Evolutionary conservation across 768 basidiomycete genomes (phyloP).

Genomic region (Lactarius evosmus): DNA sequence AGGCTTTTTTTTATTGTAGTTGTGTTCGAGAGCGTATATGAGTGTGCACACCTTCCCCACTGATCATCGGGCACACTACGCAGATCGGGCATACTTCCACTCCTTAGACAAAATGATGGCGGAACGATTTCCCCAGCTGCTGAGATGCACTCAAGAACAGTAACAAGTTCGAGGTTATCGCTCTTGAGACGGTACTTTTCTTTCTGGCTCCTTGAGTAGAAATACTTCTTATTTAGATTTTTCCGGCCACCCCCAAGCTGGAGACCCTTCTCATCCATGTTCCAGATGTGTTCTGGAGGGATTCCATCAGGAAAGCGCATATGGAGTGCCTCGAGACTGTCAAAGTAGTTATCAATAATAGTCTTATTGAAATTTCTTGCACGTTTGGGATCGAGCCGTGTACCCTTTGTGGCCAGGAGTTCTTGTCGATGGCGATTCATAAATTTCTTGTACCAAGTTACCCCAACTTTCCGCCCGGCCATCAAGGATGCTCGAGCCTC

Average conservation of each 20-base stretch:
- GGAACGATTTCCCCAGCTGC: not conserved
- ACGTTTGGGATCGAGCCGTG: not conserved
- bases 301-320: not conserved
- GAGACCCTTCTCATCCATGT: constrained; percentile 5
- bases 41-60: not conserved
- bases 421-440: too few species aligned
- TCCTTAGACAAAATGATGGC: not conserved
- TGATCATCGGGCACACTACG: fast-evolving
- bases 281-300: constrained; percentile 5
- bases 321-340: not conserved
- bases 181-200: not conserved
- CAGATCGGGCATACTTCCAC: not conserved
- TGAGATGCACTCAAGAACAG: not conserved
- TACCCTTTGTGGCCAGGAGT: too few species aligned
- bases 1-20: too few species aligned
- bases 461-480: too few species aligned
- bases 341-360: not conserved
- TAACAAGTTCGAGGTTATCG: not conserved
- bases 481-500: too few species aligned
- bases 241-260: too few species aligned
- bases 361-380: not conserved
- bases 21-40: too few species aligned
- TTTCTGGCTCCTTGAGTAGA: not conserved
- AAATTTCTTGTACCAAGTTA: too few species aligned
- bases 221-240: not conserved